Conservation (phyloP, 140 eudicot species). For the Ambrosia hybrid region DNA sequence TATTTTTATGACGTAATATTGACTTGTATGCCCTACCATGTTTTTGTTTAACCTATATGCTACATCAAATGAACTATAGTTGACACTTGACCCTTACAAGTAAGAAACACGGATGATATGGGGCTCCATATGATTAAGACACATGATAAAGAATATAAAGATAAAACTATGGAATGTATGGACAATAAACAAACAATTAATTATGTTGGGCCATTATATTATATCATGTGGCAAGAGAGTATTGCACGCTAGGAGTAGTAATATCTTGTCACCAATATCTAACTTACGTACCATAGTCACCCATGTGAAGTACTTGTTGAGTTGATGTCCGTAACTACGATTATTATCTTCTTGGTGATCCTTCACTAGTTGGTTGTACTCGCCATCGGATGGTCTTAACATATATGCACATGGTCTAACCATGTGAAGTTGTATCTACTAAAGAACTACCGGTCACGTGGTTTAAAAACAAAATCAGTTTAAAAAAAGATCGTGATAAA, state of each 20-base stretch:
- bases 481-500: not conserved
- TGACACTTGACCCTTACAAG: not conserved
- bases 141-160: not conserved
- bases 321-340: not conserved
- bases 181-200: not conserved
- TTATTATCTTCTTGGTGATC: too few relatives aligned
- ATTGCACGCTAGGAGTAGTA: not conserved
- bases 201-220: not conserved
- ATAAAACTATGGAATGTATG: not conserved
- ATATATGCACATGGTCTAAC: too few relatives aligned
- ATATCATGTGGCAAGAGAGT: slow-evolving; percentile 3
- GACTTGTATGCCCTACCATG: slow-evolving; percentile 9
- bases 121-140: not conserved
- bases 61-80: slow-evolving; percentile 1
- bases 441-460: not conserved
- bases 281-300: not conserved
- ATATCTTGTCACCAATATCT: not conserved
- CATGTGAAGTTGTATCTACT: too few relatives aligned
- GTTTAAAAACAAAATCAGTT: not conserved
- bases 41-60: not conserved
- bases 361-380: too few relatives aligned
- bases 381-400: too few relatives aligned
- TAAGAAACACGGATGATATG: not conserved
- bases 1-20: not conserved
- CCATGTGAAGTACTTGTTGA: not conserved